A percentile compares a stretch with the other conserved stretches of the same genome.
Evolutionary conservation across 225 moss, liverwort and hornwort species (phyloP).

Genomic region (Asterella californica): DNA sequence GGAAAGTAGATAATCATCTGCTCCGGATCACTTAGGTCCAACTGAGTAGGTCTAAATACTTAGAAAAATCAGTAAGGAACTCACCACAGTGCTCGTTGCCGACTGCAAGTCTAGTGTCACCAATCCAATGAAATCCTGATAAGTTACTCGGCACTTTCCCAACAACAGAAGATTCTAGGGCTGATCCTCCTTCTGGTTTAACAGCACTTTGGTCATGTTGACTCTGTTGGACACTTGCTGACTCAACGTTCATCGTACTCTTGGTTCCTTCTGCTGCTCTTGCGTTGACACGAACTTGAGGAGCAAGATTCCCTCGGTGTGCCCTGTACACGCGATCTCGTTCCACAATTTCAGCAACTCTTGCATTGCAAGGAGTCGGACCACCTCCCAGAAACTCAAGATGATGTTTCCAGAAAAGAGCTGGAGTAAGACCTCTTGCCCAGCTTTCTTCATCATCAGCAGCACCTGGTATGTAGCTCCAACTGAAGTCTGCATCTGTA

Average conservation of each 20-base stretch:
- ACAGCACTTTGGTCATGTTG: background rate
- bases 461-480: constrained; percentile 92
- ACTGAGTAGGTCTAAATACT: too few relatives aligned
- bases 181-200: background rate
- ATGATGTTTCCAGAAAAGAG: constrained; percentile 73
- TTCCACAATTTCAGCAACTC: constrained; percentile 74
- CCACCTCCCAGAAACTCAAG: constrained; percentile 58
- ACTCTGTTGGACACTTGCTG: background rate
- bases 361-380: constrained; percentile 69
- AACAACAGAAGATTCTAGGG: background rate
- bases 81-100: constrained; percentile 71
- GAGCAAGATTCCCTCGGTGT: constrained; percentile 58
- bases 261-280: background rate
- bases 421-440: constrained; percentile 76
- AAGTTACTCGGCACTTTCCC: constrained; percentile 18
- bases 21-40: too few relatives aligned
- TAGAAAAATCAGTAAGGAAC: constrained; percentile 4
- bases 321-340: constrained; percentile 65
- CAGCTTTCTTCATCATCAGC: constrained; percentile 96
- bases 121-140: constrained; percentile 75
- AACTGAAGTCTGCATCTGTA: constrained; percentile 79
- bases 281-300: constrained; percentile 44
- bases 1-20: too few relatives aligned
- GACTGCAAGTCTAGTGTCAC: constrained; percentile 73
- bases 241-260: background rate